Evolutionary conservation across 1,284 basidiomycete species (phyloP).

Genomic region (Cutaneotrichosporon daszewskae): DNA sequence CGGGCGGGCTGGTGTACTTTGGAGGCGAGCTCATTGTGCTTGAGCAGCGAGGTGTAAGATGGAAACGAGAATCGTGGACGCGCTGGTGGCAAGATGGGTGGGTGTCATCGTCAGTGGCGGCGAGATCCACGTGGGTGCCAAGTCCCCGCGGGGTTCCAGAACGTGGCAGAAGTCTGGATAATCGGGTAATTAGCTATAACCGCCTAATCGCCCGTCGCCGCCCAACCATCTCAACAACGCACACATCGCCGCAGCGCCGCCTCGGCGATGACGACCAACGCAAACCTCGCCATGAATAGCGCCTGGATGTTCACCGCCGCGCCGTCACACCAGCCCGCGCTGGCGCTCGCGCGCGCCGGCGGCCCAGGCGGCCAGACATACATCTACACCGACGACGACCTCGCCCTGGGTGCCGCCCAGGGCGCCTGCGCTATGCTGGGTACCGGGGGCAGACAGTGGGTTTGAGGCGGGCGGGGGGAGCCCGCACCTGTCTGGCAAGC

Average conservation of each 20-base stretch:
- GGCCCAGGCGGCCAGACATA: conserved; percentile 39
- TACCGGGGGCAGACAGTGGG: conserved; percentile 46
- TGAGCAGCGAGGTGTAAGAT: neutral
- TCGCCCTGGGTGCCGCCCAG: conserved; percentile 15
- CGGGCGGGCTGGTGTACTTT: conserved; percentile 26
- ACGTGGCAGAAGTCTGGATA: too few species aligned
- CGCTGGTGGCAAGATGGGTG: too few species aligned
- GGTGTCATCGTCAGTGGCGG: too few species aligned
- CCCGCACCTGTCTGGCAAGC: conserved; percentile 3
- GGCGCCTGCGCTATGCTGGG: conserved; percentile 32
- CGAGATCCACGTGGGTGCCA: too few species aligned
- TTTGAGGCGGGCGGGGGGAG: conserved; percentile 50
- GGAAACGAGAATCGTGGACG: too few species aligned
- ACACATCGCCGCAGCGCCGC: neutral
- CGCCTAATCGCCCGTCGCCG: neutral
- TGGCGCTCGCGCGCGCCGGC: conserved; percentile 44
- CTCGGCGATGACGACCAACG: too few species aligned
- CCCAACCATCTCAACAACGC: neutral
- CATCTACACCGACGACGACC: conserved; percentile 34
- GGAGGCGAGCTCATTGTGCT: conserved; percentile 30
- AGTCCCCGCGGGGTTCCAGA: too few species aligned
- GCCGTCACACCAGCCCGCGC: conserved; percentile 22
- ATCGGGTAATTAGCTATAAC: neutral
- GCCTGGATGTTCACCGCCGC: conserved; percentile 23
- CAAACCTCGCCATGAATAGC: too few species aligned